phyloP scores from a whole-genome alignment of 2,329 filamentous ascomycete species.

The Fusarium mundagurra region DNA sequence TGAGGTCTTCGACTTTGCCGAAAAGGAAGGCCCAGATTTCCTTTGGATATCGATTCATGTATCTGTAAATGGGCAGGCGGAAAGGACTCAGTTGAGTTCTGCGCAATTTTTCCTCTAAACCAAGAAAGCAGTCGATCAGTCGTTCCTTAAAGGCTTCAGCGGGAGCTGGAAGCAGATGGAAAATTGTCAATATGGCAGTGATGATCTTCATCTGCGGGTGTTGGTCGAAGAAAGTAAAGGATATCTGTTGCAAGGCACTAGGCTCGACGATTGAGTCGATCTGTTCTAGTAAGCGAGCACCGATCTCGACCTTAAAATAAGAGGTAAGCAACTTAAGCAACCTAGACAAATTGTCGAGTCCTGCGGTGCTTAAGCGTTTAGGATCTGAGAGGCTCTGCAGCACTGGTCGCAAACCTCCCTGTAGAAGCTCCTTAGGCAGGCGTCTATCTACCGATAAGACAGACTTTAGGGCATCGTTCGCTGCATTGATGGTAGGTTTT shows the following conservation, averaged over 20 bases:
- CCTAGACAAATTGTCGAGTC: constrained; percentile 89
- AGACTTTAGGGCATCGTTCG: constrained; percentile 87
- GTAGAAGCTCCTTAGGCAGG: constrained; percentile 92
- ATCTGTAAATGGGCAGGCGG: constrained; percentile 88
- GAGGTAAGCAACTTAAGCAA: constrained; percentile 92
- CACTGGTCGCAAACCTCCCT: constrained; percentile 94
- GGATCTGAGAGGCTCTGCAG: constrained; percentile 95
- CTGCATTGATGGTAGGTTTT: constrained; percentile 89
- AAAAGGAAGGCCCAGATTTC: constrained; percentile 86
- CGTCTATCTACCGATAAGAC: constrained; percentile 91
- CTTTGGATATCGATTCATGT: constrained; percentile 90
- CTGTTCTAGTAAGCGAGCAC: constrained; percentile 90
- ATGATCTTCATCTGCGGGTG: constrained; percentile 94
- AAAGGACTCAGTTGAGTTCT: constrained; percentile 93
- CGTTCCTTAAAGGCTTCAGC: constrained; percentile 92
- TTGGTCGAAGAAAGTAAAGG: constrained; percentile 94
- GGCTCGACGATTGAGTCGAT: constrained; percentile 90
- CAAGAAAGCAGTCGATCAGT: constrained; percentile 88
- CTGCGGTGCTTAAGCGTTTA: constrained; percentile 86
- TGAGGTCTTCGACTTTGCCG: constrained; percentile 82
- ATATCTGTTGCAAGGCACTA: constrained; percentile 83
- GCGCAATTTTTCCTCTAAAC: constrained; percentile 84
- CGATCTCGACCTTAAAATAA: constrained; percentile 99
- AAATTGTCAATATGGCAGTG: constrained; percentile 94
- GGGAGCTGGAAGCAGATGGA: constrained; percentile 91